Base-by-base conservation (phyloP, 306 rosid genomes). In the Vicia faba region DNA sequence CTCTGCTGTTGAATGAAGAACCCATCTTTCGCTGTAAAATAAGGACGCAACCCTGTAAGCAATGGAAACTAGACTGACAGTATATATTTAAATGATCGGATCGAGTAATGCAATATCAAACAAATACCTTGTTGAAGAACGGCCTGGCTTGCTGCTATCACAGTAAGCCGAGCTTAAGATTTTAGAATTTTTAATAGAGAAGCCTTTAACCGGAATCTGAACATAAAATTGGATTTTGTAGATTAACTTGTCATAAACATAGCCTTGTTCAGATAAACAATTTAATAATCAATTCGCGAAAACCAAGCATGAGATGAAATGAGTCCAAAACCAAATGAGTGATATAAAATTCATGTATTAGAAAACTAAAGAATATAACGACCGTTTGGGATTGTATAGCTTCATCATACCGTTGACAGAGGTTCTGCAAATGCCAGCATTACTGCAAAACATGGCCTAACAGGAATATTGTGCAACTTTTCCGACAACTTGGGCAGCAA, bases 381-480 rank as follows among this genome's bases (percentile, higher is more conserved):
- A 53, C 13, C 56, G 56, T 29, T 70, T 15, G 20, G 66, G 56
- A 68, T 45, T 29, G 68, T 53, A 35, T 55, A 68, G 77, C 41
- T 64, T 57, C 69, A 77, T 78, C 88, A 75, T 81, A 92, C 97
- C 18, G 86, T 72, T 46, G 87, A 74, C 31, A 86, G 85, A 86
- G 98, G 96, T 76, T 83, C 91, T 5, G 80, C 71, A 82, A 89
- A 89, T 71, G 97, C 97, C 78, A 88, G 87, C 97, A 89, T 88
- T 68, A 93, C 86, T 68, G 85, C 78, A 54, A 89, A 93, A 71
- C 96, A 82, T 2, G 98, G 91, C 65, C 63, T 72, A 68, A 82
- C 88, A n/a, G 89, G 87, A 83, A 89, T 74, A 70, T 82, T 73
- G 15, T 66, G 78, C 81, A 93, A 72, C 87, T 80, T 88, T 33